phyloP scores from a whole-genome alignment of 352 stramenopile genomes.

The Bremia lactucae region DNA sequence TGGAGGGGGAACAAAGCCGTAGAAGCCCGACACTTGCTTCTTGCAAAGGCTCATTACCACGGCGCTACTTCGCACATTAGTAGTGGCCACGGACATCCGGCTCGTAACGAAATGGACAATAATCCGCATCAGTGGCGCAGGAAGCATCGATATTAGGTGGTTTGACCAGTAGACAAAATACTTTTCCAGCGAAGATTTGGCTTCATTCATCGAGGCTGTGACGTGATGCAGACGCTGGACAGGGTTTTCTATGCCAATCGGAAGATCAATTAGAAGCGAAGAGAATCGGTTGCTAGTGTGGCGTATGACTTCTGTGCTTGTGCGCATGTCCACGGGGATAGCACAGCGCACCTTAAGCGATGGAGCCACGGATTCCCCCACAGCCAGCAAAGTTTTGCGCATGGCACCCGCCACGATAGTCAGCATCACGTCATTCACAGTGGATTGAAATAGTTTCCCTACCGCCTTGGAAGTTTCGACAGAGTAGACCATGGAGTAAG shows the following conservation, averaged over 20 bases:
- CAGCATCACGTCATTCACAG: constrained; percentile 77
- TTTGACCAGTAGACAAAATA: constrained; percentile 57
- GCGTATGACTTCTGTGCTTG: constrained; percentile 46
- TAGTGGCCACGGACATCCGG: constrained; percentile 52
- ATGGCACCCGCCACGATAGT: constrained; percentile 68
- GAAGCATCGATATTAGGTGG: constrained; percentile 46
- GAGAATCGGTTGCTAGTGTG: constrained; percentile 72
- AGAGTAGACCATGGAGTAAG: constrained; percentile 64
- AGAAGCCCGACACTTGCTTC: constrained; percentile 45
- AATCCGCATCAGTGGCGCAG: constrained; percentile 34
- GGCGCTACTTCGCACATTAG: constrained; percentile 51
- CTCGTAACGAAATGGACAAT: constrained; percentile 47
- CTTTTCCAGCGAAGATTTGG: constrained; percentile 75
- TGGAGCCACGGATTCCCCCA: constrained; percentile 24
- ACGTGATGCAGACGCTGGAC: constrained; percentile 41
- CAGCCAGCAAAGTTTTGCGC: constrained; percentile 46
- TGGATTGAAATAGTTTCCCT: constrained; percentile 52
- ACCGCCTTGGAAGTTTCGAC: constrained; percentile 63
- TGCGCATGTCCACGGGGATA: constrained; percentile 75
- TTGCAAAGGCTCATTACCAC: constrained; percentile 46
- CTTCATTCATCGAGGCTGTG: constrained; percentile 49
- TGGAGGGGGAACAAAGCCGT: constrained; percentile 67
- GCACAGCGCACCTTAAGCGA: constrained; percentile 49
- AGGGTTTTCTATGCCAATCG: constrained; percentile 38
- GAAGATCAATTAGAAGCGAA: constrained; percentile 63